These are phyloP conservation scores for Solanum tarijense DNA, from an alignment of 257 asterid genomes.

Conservation along the genomic window DNA sequence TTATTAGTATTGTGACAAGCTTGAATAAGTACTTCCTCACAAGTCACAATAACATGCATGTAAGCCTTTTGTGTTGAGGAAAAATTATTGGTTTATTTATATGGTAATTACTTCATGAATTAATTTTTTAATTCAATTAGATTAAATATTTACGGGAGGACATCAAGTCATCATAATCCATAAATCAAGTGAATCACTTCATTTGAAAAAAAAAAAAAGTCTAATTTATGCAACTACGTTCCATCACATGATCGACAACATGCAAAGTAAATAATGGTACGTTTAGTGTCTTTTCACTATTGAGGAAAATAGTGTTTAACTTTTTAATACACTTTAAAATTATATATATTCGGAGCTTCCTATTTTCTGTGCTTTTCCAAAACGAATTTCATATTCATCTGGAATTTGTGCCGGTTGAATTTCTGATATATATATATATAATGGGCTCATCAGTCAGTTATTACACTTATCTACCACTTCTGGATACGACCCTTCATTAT, in stretches of 20 bases:
- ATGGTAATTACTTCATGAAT: background rate
- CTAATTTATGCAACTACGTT: background rate
- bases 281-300: too few species aligned
- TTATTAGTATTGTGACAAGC: background rate
- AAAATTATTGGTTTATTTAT: too few species aligned
- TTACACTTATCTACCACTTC: too few species aligned
- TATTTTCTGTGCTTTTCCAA: too few species aligned
- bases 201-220: rapidly evolving
- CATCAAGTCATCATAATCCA: background rate
- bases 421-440: too few species aligned
- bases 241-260: background rate
- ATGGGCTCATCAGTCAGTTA: too few species aligned
- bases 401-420: too few species aligned
- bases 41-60: background rate
- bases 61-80: background rate
- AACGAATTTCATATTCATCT: too few species aligned
- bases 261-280: background rate
- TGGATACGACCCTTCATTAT: too few species aligned
- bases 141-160: background rate
- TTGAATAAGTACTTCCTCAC: background rate
- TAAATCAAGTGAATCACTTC: background rate
- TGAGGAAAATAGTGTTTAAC: background rate
- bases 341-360: too few species aligned
- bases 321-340: too few species aligned
- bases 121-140: background rate